Evolutionary conservation across 164 flowering plant genomes (phyloP), one percentile per base, ranked within the genome.

Genomic region (Vitis labrusca): DNA sequence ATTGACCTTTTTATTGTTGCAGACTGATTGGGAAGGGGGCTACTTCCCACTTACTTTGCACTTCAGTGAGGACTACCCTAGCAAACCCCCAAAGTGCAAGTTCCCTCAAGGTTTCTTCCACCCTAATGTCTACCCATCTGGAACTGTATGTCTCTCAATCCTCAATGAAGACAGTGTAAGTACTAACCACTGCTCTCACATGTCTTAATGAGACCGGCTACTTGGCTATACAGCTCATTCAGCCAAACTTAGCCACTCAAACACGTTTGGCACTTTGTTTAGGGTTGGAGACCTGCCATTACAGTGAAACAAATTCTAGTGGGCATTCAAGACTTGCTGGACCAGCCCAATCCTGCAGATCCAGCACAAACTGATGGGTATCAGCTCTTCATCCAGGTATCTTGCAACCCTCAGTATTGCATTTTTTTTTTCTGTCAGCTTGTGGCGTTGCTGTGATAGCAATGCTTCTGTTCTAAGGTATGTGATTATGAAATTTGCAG

Each of bases 21-120:
- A 94, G 98, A 94, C 99, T 72, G 98, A 94, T 66, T 94, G 98
- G 99, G 98, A 92, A 32, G 98, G 97, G 67, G 99, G 97, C 55
- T 81, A 61, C 73, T 94, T 77, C 67, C 97, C 99, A 0, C 80
- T 94, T 17, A 77, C 95, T 0, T 82, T 94, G 53, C 85, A 81
- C 68, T 94, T 92, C 77, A 87, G 82, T 71, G 99, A 94, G 69
- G 99, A 94, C 74, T 94, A 94, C 72, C 99, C 99, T 1, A 94
- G 99, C 81, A 94, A 88, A 70, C 99, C 98, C 13, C 98, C 98
- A 16, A 92, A 92, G 76, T 94, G 99, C 85, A 94, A 90, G 84
- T 92, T 94, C 47, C 97, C 97, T 37, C 91, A 64, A 69, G 94
- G 94, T 14, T 92, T 94, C 79, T 94, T 94, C 79, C 99, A 94